Evolutionary conservation across 352 stramenopile genomes (phyloP).

Genomic region (Phytophthora pluvialis): DNA sequence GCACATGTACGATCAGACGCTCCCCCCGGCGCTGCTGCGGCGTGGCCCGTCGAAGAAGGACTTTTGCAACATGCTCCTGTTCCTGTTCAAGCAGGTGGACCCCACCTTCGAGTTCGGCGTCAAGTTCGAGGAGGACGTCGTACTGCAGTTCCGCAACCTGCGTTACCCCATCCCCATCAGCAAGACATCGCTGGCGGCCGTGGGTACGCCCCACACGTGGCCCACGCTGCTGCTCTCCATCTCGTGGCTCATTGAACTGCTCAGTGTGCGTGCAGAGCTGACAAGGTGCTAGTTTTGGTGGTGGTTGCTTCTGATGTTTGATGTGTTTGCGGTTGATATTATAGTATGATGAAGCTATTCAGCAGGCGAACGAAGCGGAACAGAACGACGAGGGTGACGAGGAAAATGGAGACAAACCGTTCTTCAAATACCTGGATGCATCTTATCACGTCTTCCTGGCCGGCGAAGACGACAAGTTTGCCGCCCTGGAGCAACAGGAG

Average conservation of each 20-base stretch:
- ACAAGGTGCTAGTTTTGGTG: background rate
- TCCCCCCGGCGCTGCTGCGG: conserved; percentile 92
- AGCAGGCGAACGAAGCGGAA: conserved; percentile 60
- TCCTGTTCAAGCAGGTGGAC: conserved; percentile 96
- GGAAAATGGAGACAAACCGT: conserved; percentile 89
- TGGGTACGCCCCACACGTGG: conserved; percentile 96
- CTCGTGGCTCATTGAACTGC: conserved; percentile 97
- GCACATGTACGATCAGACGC: conserved; percentile 91
- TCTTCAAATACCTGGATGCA: conserved; percentile 94
- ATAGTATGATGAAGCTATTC: conserved; percentile 87
- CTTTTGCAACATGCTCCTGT: conserved; percentile 97
- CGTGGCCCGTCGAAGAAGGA: conserved; percentile 95
- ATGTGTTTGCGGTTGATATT: background rate
- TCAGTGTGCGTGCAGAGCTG: conserved; percentile 65
- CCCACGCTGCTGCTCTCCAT: conserved; percentile 95
- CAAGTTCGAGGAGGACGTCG: conserved; percentile 85
- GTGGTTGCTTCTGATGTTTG: conserved; percentile 14
- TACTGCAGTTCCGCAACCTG: conserved; percentile 71
- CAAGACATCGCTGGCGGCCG: conserved; percentile 95
- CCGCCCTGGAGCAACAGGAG: conserved; percentile 85
- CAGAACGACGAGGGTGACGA: conserved; percentile 59
- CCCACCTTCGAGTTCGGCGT: conserved; percentile 83
- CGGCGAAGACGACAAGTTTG: conserved; percentile 93
- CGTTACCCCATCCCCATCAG: conserved; percentile 97
- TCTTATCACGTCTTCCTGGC: conserved; percentile 95